Base-by-base conservation (phyloP, 306 rosid species). In the Fragaria iinumae region DNA sequence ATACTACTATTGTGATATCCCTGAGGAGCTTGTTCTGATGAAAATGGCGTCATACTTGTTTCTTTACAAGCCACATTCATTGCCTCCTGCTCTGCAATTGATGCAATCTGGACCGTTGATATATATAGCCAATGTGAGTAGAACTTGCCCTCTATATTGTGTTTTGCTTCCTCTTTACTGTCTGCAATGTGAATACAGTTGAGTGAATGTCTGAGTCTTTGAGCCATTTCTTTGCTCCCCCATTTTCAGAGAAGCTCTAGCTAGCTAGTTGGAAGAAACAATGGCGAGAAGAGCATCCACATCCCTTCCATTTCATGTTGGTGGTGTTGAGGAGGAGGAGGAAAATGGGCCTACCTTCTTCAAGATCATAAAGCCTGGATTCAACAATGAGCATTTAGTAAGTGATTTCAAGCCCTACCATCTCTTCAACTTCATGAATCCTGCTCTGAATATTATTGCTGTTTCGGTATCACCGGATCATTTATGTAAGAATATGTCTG, bases 361-460 rank as follows among this genome's bases (percentile, higher is more conserved):
- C 39, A 23, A 59, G 44, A 39, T 85, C 81, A 73, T 76, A 53
- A 56, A 7, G 63, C n/a, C 49, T 21, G 55, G 56, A 34, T 29
- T 20, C 23, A 79, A 75, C 81, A 71, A 56, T 56, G 71, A 79
- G 8, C 43, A 3, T 45, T 2, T 71, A 80, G 88, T 85, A 67
- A 65, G 56, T 4, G 47, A 29, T 44, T 27, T 75, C 34, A 57
- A n/a, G 10, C 64, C 43, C 23, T 80, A 44, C 8, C 38, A 13
- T 56, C 76, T 53, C 67, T 55, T 29, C 43, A 32, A 4, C 50
- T 57, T 52, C 36, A 25, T 52, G 48, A 9, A n/a, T 13, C 52
- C 29, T 13, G 8, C 3, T 18, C 12, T 50, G 45, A 7, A 44
- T 60, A 0, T 21, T n/a, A 56, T 56, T 56, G 27, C 23, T 4